Conservation (phyloP, 371 early-diverging fungal species). For the Batkoa obscura region DNA sequence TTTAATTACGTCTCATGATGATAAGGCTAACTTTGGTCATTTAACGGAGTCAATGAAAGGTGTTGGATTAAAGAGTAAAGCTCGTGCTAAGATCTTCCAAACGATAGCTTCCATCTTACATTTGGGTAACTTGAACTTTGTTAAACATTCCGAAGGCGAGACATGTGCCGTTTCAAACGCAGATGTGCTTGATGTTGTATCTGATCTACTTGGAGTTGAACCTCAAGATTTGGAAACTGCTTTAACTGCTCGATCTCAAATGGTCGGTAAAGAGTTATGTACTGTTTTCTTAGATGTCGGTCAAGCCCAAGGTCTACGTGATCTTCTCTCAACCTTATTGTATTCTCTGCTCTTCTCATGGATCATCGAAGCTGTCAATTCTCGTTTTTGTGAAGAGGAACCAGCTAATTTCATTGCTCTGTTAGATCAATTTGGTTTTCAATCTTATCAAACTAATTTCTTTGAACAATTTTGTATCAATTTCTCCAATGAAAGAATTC, state of each 20-base stretch:
- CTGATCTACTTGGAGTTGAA: constrained; percentile 63
- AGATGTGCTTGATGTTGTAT: constrained; percentile 46
- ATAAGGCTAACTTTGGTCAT: constrained; percentile 29
- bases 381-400: constrained; percentile 37
- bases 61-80: constrained; percentile 53
- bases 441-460: constrained; percentile 24
- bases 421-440: constrained; percentile 42
- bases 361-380: constrained; percentile 75
- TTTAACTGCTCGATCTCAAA: constrained; percentile 32
- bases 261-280: constrained; percentile 61
- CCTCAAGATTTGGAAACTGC: constrained; percentile 43
- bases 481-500: constrained; percentile 57
- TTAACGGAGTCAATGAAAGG: constrained; percentile 48
- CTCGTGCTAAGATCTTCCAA: constrained; percentile 45
- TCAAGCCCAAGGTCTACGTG: constrained; percentile 52
- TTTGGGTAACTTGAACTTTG: constrained; percentile 58
- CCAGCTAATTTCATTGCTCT: constrained; percentile 13
- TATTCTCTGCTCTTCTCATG: constrained; percentile 71
- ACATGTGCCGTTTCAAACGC: constrained; percentile 38
- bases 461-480: constrained; percentile 65
- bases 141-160: constrained; percentile 29
- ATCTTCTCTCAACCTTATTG: constrained; percentile 48
- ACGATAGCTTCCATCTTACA: constrained; percentile 59
- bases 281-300: constrained; percentile 65
- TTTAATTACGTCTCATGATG: constrained; percentile 19